These are phyloP conservation scores for Colletotrichum sp. DNA, from an alignment of 2,329 filamentous ascomycete genomes.

Conservation along the genomic window DNA sequence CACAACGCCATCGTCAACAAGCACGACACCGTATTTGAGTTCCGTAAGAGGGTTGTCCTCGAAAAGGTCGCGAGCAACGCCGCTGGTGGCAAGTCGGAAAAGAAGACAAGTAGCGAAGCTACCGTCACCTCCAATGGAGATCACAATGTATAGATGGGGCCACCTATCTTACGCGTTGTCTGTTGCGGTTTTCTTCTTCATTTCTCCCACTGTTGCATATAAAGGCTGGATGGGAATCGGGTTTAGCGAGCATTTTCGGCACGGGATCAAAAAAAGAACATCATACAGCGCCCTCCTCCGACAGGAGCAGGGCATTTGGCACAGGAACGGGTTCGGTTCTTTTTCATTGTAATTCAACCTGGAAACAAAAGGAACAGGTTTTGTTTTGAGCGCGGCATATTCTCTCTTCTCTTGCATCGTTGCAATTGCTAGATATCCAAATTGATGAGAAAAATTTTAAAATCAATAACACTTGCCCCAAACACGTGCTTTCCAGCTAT, in stretches of 20 bases:
- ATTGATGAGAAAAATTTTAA: constrained; percentile 1
- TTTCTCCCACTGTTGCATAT: background rate
- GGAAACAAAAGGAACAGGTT: constrained; percentile 3
- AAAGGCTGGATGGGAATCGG: background rate
- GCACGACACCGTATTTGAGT: constrained; percentile 30
- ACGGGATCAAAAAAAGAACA: constrained; percentile 5
- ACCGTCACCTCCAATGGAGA: constrained; percentile 12
- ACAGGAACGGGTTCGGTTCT: constrained; percentile 7
- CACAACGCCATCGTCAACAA: constrained; percentile 44
- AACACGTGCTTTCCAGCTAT: no score
- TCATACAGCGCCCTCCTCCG: background rate
- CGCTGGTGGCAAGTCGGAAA: background rate
- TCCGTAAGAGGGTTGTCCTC: constrained; percentile 21
- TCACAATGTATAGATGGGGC: background rate
- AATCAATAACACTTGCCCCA: background rate
- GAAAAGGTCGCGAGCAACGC: constrained; percentile 6
- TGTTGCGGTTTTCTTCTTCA: background rate
- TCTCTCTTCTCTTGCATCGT: background rate
- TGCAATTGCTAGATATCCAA: constrained; percentile 1
- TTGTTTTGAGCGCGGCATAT: constrained; percentile 11
- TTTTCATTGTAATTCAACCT: constrained; percentile 17
- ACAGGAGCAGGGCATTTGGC: background rate
- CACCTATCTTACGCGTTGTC: background rate
- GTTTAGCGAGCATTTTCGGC: constrained; percentile 19
- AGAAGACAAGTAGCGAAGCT: constrained; percentile 17